Evolutionary conservation across 495 filamentous ascomycete genomes (phyloP), one percentile per base, ranked within the genome.

Genomic region (Cairneyella variabilis): DNA sequence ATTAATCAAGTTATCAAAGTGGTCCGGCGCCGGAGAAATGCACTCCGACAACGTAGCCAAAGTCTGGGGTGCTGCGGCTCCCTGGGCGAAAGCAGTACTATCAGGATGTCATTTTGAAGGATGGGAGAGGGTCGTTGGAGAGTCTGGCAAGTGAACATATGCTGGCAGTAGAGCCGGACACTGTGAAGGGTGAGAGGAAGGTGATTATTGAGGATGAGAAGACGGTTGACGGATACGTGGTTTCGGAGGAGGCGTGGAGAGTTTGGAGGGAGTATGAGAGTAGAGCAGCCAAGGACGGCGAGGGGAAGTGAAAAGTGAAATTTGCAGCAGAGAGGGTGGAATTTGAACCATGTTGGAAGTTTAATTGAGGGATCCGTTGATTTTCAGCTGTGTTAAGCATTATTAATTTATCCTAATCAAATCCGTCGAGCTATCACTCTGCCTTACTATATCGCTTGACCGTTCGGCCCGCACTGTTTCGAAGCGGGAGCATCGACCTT

Each of bases 131-230:
- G 12, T 56, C 58, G 14, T 38, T 62, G 26, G 34, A 37, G 17
- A 44, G 41, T 28, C 27, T 55, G 42, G 59, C 55, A 16, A 17
- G 51, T 34, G 25, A 56, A 12, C 59, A 62, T 49, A 20, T 58
- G 18, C 8, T 42, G 25, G 11, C 16, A 14, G 56, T 58, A 11
- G 23, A n/a, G 1, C 22, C 18, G 25, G 46, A 37, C 2, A 56
- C 25, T 27, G 51, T 58, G 18, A 49, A 2, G 18, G 59, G 59
- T 0, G 56, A 43, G 45, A 52, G 38, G 41, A 62, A 16, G 46
- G 37, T 58, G 18, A 26, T 62, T 17, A 62, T 62, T 48, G 14
- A 57, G 25, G 46, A 52, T 46, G 59, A 51, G 36, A 53, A 58
- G 47, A 25, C 14, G 12, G 6, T 44, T 20, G 22, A 55, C 28